Evolutionary conservation across 1,284 basidiomycete species (phyloP), one percentile per base, ranked within the genome.

Genomic region (Porogramme epimiltina): DNA sequence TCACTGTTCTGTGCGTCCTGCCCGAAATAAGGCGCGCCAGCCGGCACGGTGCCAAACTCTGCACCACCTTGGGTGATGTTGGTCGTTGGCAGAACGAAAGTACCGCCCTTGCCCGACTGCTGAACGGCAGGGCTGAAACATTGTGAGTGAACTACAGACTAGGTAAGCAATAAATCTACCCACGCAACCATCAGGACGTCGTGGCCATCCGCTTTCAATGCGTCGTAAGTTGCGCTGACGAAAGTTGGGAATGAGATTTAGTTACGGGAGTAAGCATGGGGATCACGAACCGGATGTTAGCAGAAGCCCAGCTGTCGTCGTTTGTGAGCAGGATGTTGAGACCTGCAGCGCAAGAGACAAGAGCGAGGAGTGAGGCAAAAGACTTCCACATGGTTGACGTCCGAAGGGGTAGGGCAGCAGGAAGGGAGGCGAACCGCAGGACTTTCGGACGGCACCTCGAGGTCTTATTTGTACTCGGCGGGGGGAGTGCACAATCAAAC

Each of bases 261-360:
- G 34, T 10, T 37, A 13, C 10, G 13, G n/a, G 34, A n/a, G 34
- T 9, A 47, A 31, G 15, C 31, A 10, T 26, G 25, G 9, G n/a
- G 10, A 26, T 24, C 22, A 28, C 55, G n/a, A 47, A 66, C 66
- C 66, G 62, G 44, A 68, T 65, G 58, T 68, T 68, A 4, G 66
- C 66, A n/a, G 65, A 63, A 34, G 66, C 66, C 66, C 66, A 66
- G 33, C 62, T 66, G 45, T 68, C 66, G 34, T 68, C 66, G 49
- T 68, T 68, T 8, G 64, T 65, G 49, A 68, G 52, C 45, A 68
- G 50, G 37, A 68, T 63, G 54, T 68, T 66, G 48, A 68, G 55
- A 20, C 58, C 63, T 9, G 55, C 38, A 5, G 45, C 55, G 37
- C 39, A 55, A 16, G 62, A 62, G 28, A 51, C 51, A 9, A 61